phyloP scores from a whole-genome alignment of 257 asterid genomes.

The Rhazya stricta region DNA sequence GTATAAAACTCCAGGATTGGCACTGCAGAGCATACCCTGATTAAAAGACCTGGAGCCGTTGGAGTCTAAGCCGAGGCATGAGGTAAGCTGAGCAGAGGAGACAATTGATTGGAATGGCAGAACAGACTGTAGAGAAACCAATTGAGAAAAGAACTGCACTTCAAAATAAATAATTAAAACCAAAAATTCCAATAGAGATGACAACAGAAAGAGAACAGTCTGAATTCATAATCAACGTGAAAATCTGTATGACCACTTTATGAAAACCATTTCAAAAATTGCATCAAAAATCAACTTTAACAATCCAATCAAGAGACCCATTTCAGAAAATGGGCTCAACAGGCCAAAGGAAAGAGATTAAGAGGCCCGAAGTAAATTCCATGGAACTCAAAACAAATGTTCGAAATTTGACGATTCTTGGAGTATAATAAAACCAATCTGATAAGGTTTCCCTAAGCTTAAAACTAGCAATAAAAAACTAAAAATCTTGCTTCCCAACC shows the following conservation, averaged over 20 bases:
- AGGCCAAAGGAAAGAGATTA: not conserved
- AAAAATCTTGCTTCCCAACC: not conserved
- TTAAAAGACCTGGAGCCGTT: conserved; percentile 84
- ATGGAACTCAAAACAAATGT: not conserved
- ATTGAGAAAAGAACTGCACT: conserved; percentile 42
- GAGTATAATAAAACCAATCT: not conserved
- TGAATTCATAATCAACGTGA: not conserved
- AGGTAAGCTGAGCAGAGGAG: conserved; percentile 81
- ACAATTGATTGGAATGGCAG: conserved; percentile 70
- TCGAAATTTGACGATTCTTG: too few species aligned
- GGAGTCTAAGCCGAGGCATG: conserved; percentile 65
- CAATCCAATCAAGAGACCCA: not conserved
- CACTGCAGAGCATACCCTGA: conserved; percentile 99
- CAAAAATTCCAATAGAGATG: not conserved
- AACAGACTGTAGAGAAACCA: conserved; percentile 65
- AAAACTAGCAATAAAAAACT: not conserved
- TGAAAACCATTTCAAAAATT: not conserved
- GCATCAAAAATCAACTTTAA: not conserved
- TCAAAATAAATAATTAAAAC: conserved; percentile 7
- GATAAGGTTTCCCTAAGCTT: not conserved
- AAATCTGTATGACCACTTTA: not conserved
- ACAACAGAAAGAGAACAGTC: not conserved
- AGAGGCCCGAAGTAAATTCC: not conserved
- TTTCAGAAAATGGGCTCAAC: not conserved
- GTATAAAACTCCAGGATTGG: conserved; percentile 95